A percentile compares a stretch with the other conserved stretches of the same genome.
Conservation (phyloP, 169 alveolate genomes). For the Toxoplasma gondii region DNA sequence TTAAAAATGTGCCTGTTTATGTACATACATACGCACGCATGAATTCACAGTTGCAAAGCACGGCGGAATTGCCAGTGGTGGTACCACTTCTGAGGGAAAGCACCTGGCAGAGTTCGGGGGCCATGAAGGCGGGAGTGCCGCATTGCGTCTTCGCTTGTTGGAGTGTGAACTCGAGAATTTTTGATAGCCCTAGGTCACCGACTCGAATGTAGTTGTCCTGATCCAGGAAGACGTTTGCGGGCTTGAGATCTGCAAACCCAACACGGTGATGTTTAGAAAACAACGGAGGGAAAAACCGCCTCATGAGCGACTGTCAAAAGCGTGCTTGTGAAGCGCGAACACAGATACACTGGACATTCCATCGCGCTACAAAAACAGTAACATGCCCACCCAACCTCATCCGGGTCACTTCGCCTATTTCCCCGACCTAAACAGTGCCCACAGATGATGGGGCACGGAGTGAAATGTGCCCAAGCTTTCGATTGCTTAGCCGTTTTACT, state of each 20-base stretch:
- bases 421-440: too few relatives aligned
- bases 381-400: too few relatives aligned
- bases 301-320: neutral
- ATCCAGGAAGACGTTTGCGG: slow-evolving; percentile 91
- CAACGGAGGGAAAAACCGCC: neutral
- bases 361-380: too few relatives aligned
- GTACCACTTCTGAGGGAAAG: too few relatives aligned
- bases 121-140: slow-evolving; percentile 99
- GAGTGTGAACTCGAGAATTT: slow-evolving; percentile 92
- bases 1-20: too few relatives aligned
- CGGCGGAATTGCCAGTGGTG: too few relatives aligned
- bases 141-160: slow-evolving; percentile 96
- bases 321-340: neutral
- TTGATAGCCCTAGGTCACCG: slow-evolving; percentile 95
- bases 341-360: neutral
- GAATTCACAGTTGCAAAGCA: too few relatives aligned
- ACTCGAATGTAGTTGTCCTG: slow-evolving; percentile 87
- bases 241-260: slow-evolving; percentile 80
- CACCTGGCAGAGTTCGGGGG: slow-evolving; percentile 97
- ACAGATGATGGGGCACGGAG: too few relatives aligned
- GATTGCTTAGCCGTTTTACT: too few relatives aligned
- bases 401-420: too few relatives aligned
- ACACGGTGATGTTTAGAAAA: neutral
- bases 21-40: too few relatives aligned
- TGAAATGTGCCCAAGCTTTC: too few relatives aligned